phyloP scores from a whole-genome alignment of 2,329 filamentous ascomycete genomes.

The Leptographium wingfieldii region DNA sequence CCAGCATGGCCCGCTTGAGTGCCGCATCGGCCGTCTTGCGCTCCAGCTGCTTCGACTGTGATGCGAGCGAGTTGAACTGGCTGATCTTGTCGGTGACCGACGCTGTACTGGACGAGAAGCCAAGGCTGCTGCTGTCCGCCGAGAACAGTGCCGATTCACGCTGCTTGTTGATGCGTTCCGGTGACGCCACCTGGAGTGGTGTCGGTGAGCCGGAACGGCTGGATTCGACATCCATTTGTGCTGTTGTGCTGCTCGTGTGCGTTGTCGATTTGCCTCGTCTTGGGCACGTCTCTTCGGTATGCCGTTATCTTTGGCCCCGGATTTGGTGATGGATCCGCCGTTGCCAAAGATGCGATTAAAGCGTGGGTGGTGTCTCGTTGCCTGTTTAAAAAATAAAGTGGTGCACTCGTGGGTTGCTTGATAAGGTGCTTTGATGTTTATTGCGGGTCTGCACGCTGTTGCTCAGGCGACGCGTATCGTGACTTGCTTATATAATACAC shows the following conservation, averaged over 20 bases:
- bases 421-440: constrained; percentile 6
- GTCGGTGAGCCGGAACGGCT: constrained; percentile 40
- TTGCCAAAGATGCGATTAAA: no score
- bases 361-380: background rate
- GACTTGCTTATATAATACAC: background rate
- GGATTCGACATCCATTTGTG: constrained; percentile 28
- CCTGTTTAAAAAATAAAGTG: background rate
- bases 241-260: background rate
- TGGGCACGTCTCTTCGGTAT: no score
- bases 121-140: background rate
- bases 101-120: constrained; percentile 4
- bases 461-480: constrained; percentile 10
- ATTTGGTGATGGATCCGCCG: background rate
- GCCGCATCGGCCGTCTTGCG: constrained; percentile 54
- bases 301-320: background rate
- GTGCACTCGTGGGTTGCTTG: background rate
- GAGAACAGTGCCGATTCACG: constrained; percentile 15
- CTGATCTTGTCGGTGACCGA: constrained; percentile 56
- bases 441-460: constrained; percentile 9
- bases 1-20: constrained; percentile 52
- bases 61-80: constrained; percentile 58
- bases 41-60: constrained; percentile 47
- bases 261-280: no score
- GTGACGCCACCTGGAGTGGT: constrained; percentile 48
- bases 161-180: constrained; percentile 49